Conservation (phyloP, 2,329 filamentous ascomycete species). For the Hysterium pulicare region DNA sequence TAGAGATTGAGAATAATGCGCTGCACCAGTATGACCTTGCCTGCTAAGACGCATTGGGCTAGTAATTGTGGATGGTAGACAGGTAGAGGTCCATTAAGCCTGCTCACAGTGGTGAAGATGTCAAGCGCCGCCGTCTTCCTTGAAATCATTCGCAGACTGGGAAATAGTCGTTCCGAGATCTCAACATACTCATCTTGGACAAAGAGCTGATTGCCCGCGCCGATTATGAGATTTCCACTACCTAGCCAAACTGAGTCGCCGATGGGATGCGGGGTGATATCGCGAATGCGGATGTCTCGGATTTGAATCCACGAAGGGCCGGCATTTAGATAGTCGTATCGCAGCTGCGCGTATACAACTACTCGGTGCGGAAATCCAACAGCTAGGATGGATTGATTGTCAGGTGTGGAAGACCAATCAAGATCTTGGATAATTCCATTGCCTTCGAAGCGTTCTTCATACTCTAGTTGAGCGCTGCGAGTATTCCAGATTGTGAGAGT, state of each 20-base stretch:
- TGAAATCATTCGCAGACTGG: conserved; percentile 51
- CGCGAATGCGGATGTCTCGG: conserved; percentile 74
- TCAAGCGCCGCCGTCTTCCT: conserved; percentile 56
- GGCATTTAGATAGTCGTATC: conserved; percentile 86
- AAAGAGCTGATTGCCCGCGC: conserved; percentile 87
- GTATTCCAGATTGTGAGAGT: conserved; percentile 90
- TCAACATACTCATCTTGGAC: conserved; percentile 75
- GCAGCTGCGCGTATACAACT: conserved; percentile 77
- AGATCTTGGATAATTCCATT: conserved; percentile 78
- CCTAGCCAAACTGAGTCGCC: conserved; percentile 90
- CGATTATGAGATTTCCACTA: conserved; percentile 80
- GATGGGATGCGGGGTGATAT: conserved; percentile 83
- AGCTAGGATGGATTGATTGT: conserved; percentile 82
- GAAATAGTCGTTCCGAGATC: conserved; percentile 58
- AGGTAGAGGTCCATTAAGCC: conserved; percentile 82
- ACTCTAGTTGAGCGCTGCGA: conserved; percentile 75
- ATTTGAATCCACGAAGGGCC: conserved; percentile 87
- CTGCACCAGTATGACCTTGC: conserved; percentile 70
- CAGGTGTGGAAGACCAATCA: conserved; percentile 90
- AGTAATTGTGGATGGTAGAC: conserved; percentile 91
- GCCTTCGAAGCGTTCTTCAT: conserved; percentile 68
- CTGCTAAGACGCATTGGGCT: conserved; percentile 78
- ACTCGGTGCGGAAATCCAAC: conserved; percentile 91
- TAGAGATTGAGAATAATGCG: conserved; percentile 69
- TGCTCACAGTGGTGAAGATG: conserved; percentile 76